Conservation (phyloP, 257 asterid genomes). For the Cynanchum wilfordii region DNA sequence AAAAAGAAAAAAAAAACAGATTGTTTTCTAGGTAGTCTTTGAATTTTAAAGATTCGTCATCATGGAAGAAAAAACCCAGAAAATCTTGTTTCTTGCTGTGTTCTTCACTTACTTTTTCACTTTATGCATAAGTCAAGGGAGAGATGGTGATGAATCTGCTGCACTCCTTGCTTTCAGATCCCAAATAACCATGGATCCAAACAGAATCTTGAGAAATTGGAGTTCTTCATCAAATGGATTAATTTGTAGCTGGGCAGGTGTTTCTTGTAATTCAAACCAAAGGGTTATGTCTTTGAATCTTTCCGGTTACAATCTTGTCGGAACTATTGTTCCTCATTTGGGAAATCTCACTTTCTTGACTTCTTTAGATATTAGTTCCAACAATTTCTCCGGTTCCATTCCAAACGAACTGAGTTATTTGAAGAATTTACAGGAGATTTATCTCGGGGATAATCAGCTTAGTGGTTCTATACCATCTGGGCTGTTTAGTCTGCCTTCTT, state of each 20-base stretch:
- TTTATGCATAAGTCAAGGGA: background rate
- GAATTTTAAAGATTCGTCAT: background rate
- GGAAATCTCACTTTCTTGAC: slow-evolving; percentile 6
- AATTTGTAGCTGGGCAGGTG: slow-evolving; percentile 3
- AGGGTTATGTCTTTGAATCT: slow-evolving; percentile 6
- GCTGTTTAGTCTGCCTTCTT: slow-evolving; percentile 19
- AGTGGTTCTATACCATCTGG: slow-evolving; percentile 18
- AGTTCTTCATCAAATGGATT: background rate
- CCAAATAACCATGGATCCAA: background rate
- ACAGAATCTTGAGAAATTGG: background rate
- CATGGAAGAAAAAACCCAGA: background rate
- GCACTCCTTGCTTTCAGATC: background rate
- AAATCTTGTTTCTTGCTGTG: background rate
- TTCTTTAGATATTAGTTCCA: slow-evolving; percentile 15
- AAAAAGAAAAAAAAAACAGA: background rate
- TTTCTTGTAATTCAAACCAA: background rate
- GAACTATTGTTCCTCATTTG: slow-evolving; percentile 5
- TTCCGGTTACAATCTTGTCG: background rate
- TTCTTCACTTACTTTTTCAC: background rate
- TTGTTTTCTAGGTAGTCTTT: background rate
- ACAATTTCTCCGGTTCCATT: slow-evolving; percentile 15
- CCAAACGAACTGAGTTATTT: slow-evolving; percentile 9
- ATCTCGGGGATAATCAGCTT: slow-evolving; percentile 3
- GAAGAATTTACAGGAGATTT: background rate
- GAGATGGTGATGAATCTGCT: background rate